Evolutionary conservation across 1,139 yeast species (phyloP).

Genomic region (Pneumocystis wakefieldiae): DNA sequence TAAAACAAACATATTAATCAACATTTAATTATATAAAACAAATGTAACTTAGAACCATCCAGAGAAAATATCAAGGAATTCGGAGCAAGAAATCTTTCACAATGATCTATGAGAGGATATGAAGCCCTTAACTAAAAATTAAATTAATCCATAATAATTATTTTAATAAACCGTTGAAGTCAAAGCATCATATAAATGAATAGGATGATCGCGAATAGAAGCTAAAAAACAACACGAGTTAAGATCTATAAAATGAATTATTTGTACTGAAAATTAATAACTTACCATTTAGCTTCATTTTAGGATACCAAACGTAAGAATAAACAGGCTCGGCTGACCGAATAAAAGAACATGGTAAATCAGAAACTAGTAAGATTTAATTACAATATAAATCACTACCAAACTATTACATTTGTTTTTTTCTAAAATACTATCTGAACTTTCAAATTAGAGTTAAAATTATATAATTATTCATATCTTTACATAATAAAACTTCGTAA

Average conservation of each 20-base stretch:
- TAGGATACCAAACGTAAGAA: neutral
- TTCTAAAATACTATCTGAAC: neutral
- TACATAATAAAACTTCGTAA: neutral
- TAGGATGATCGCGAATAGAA: neutral
- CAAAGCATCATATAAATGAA: neutral
- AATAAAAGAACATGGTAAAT: neutral
- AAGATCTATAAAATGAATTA: neutral
- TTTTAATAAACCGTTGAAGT: neutral
- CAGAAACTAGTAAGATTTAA: neutral
- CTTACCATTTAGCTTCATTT: neutral
- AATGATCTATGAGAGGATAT: neutral
- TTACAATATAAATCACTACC: neutral
- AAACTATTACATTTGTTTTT: neutral
- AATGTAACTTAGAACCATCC: neutral
- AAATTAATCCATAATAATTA: neutral
- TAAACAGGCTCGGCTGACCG: neutral
- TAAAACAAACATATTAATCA: neutral
- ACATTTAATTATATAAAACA: neutral
- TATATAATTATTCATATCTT: neutral
- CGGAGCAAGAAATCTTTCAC: neutral
- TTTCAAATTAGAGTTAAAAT: neutral
- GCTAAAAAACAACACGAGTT: neutral
- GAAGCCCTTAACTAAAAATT: neutral
- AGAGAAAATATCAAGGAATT: neutral
- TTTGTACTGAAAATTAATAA: neutral